Percentiles rank a stretch among this genome's conserved stretches.
phyloP scores from a whole-genome alignment of 169 alveolate species.

The Plasmodium chabaudi region DNA sequence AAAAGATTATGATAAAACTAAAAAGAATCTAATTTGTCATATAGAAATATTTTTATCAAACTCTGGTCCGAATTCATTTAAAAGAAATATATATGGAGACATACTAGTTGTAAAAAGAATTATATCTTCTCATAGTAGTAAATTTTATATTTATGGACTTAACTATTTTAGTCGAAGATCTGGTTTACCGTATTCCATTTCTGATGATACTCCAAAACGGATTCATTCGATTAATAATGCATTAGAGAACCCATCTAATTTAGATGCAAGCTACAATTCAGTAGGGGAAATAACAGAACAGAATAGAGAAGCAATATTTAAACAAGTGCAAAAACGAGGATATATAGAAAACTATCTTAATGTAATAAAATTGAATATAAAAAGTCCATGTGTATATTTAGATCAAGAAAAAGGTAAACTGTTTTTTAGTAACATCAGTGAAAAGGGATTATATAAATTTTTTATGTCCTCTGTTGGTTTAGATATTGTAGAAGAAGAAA shows the following conservation, averaged over 20 bases:
- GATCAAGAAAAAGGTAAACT: constrained; percentile 87
- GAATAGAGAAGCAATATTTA: constrained; percentile 30
- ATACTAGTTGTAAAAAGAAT: constrained; percentile 38
- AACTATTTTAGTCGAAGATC: background rate
- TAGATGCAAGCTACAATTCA: no score
- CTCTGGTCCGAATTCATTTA: constrained; percentile 53
- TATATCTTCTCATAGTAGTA: constrained; percentile 45
- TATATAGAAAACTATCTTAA: constrained; percentile 37
- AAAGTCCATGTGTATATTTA: constrained; percentile 85
- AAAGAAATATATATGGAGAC: constrained; percentile 58
- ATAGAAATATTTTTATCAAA: constrained; percentile 49
- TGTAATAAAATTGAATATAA: constrained; percentile 73
- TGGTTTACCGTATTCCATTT: background rate
- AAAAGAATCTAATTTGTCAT: constrained; percentile 33
- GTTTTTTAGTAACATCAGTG: constrained; percentile 80
- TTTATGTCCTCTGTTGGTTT: constrained; percentile 85
- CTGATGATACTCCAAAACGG: constrained; percentile 17
- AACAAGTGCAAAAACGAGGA: constrained; percentile 74
- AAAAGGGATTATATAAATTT: constrained; percentile 79
- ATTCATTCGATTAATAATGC: constrained; percentile 39
- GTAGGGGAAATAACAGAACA: background rate
- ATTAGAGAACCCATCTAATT: constrained; percentile 8
- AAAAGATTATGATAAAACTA: constrained; percentile 86
- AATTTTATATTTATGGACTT: constrained; percentile 66
- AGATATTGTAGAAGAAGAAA: constrained; percentile 75